phyloP scores from a whole-genome alignment of 331 rosid genomes.

The Malus hybrid region DNA sequence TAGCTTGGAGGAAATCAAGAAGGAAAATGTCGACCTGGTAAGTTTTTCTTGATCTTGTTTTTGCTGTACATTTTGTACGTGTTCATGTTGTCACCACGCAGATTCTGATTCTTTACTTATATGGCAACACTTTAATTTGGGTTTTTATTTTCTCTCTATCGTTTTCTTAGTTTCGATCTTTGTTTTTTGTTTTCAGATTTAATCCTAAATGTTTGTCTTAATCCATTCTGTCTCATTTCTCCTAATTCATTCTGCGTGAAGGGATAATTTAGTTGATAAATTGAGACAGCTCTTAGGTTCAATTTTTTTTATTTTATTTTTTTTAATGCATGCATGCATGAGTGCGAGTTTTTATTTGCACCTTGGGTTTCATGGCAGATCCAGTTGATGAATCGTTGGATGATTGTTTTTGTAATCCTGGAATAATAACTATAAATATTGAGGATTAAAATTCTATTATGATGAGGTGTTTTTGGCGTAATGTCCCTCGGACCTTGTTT shows the following conservation, averaged over 20 bases:
- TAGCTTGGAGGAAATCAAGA: conserved; percentile 63
- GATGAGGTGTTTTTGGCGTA: not conserved
- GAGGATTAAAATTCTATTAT: not conserved
- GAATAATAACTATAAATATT: not conserved
- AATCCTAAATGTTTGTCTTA: not conserved
- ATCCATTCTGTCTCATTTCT: too few species aligned
- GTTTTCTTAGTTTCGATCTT: not conserved
- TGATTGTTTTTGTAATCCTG: not conserved
- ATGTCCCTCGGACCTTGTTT: not conserved
- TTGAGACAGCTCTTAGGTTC: not conserved
- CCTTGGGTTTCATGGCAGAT: not conserved
- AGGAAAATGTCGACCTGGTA: conserved; percentile 74
- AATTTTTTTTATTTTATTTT: not conserved
- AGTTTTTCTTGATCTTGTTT: not conserved
- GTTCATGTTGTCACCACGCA: too few species aligned
- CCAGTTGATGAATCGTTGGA: not conserved
- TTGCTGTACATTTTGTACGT: too few species aligned
- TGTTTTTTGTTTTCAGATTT: not conserved
- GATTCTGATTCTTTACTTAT: too few species aligned
- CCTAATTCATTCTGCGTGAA: not conserved
- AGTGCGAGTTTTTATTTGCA: not conserved
- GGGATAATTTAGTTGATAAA: not conserved
- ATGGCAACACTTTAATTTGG: too few species aligned
- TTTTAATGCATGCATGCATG: not conserved
- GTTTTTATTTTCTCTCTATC: not conserved